Percentiles rank a stretch among this genome's conserved stretches.
These are phyloP conservation scores for Pleodorina starrii DNA, from an alignment of 139 green algal species.

Conservation along the genomic window DNA sequence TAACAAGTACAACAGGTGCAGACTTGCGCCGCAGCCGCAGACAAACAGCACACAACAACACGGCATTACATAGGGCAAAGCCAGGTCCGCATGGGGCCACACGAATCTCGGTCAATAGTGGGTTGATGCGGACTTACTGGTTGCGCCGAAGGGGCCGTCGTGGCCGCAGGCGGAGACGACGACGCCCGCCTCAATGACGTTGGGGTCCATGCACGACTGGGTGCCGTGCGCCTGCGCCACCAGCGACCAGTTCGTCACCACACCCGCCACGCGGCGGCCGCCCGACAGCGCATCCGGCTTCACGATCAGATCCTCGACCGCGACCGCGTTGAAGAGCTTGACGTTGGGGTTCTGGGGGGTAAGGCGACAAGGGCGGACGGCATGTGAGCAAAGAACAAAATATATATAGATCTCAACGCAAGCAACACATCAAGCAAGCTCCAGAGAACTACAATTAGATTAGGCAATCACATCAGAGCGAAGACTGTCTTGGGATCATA, in stretches of 20 bases:
- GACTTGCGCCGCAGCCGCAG: too few relatives aligned
- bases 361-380: neutral
- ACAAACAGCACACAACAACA: too few relatives aligned
- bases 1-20: too few relatives aligned
- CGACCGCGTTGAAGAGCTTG: conserved; percentile 98
- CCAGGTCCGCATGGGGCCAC: too few relatives aligned
- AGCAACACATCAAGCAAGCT: neutral
- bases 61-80: too few relatives aligned
- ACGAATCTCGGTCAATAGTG: too few relatives aligned
- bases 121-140: conserved; percentile 61
- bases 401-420: neutral
- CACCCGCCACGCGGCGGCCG: conserved; percentile 60
- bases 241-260: conserved; percentile 99
- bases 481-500: too few relatives aligned
- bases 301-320: conserved; percentile 85
- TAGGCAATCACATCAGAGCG: neutral
- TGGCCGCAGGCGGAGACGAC: conserved; percentile 95
- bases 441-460: neutral
- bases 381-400: neutral
- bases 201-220: conserved; percentile 97
- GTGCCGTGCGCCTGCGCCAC: conserved; percentile 97
- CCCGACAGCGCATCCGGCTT: conserved; percentile 48
- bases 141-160: conserved; percentile 96
- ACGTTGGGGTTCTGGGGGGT: conserved; percentile 90
- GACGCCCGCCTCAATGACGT: conserved; percentile 73